Evolutionary conservation across 2,329 filamentous ascomycete species (phyloP), one percentile per base, ranked within the genome.

Genomic region (Ascochyta fabae): DNA sequence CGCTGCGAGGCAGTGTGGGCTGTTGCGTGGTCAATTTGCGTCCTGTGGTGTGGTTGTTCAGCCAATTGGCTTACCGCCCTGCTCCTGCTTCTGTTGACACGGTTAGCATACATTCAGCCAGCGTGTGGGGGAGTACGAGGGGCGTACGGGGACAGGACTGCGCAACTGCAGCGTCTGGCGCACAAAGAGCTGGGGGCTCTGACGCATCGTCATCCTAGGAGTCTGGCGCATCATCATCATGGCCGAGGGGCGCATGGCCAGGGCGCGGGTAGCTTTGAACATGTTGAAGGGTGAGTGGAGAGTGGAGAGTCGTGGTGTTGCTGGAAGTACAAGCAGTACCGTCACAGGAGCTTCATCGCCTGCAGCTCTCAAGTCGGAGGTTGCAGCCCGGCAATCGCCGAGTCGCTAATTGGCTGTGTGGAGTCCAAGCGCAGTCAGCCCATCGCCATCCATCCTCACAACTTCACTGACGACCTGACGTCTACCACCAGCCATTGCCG

Each of bases 1-100:
- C 94, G 91, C 84, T 98, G 95, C 66, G 94, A 96, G 79, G 98
- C 87, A 72, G 94, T 97, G 83, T 98, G 95, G 77, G 92, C 95
- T 99, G 69, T 49, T 47, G 40, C 51, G 65, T 49, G 13, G 53
- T 65, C 58, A 67, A 59, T 69, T 43, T 42, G 51, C n/a, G 53
- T 54, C 40, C 54, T 45, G 46, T 48, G 8, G 45, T 24, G 34
- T 40, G 39, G 34, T 44, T 6, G 29, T 45, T 53, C 23, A 59
- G 46, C 51, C 63, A 66, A 67, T 69, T 67, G 56, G 61, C 80
- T 65, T 84, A 88, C 86, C 86, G 74, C 82, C 81, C 62, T 88
- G 84, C 73, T 83, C 81, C 76, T 88, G 84, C 76, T 87, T 87
- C 86, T 88, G 67, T 48, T 26, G 59, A 70, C 1, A 39, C 42